These are phyloP conservation scores for Apiotrichum laibachii DNA, from an alignment of 1,284 basidiomycete genomes.

Conservation along the genomic window DNA sequence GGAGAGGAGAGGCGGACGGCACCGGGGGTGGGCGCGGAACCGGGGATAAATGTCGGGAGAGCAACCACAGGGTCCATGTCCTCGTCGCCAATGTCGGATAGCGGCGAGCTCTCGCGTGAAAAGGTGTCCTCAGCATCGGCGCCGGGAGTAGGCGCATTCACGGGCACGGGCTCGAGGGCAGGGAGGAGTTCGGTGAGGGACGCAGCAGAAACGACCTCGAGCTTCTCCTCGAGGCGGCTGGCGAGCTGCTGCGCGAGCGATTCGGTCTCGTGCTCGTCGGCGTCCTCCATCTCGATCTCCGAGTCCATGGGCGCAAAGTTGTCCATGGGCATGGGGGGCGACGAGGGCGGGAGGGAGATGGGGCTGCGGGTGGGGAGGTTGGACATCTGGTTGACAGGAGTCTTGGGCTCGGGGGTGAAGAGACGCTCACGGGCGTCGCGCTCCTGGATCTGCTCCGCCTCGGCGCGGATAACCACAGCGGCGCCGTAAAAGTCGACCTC, in stretches of 20 bases:
- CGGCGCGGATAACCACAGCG: slow-evolving; percentile 23
- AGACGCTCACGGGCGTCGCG: slow-evolving; percentile 12
- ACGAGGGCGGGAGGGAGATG: slow-evolving; percentile 21
- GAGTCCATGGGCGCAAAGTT: slow-evolving; percentile 11
- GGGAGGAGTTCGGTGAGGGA: too few relatives aligned
- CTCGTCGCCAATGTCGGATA: slow-evolving; percentile 14
- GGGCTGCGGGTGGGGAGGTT: slow-evolving; percentile 11
- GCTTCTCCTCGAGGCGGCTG: not conserved
- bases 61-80: not conserved
- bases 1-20: not conserved
- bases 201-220: not conserved
- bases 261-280: not conserved
- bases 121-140: not conserved
- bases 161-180: not conserved
- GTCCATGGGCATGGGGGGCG: slow-evolving; percentile 9
- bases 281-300: slow-evolving; percentile 11
- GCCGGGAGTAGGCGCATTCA: not conserved
- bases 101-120: slow-evolving; percentile 11
- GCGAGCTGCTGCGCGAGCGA: not conserved
- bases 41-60: not conserved
- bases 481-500: slow-evolving; percentile 46
- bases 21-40: not conserved
- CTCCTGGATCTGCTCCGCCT: slow-evolving; percentile 2
- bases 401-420: slow-evolving; percentile 11
- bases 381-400: not conserved